Evolutionary conservation across 306 rosid species (phyloP).

Genomic region (Inga laurina): DNA sequence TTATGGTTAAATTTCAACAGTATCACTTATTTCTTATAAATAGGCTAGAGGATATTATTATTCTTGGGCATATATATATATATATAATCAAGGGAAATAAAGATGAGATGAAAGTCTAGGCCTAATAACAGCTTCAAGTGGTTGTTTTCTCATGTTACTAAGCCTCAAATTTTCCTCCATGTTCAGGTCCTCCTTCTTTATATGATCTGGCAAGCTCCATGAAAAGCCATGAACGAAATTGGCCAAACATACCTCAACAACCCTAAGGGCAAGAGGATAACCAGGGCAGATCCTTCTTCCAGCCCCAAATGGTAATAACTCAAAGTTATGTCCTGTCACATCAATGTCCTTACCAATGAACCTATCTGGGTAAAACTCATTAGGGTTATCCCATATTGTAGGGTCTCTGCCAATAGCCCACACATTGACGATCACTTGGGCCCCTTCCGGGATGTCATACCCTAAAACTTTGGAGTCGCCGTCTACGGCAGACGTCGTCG

Average conservation of each 20-base stretch:
- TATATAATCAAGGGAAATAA: not conserved
- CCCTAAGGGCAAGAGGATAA: constrained; percentile 40
- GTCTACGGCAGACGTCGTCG: not conserved
- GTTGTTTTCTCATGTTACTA: not conserved
- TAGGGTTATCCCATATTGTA: not conserved
- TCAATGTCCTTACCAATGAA: not conserved
- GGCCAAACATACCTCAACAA: constrained; percentile 49
- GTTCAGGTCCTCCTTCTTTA: not conserved
- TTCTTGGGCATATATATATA: too few relatives aligned
- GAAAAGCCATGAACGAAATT: not conserved
- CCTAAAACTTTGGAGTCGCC: not conserved
- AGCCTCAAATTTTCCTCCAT: not conserved
- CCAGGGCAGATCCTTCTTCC: not conserved
- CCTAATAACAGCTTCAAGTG: not conserved
- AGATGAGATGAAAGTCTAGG: not conserved
- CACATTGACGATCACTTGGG: not conserved
- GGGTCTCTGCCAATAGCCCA: not conserved
- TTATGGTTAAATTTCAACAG: too few relatives aligned
- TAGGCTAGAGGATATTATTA: too few relatives aligned
- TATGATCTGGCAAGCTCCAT: constrained; percentile 38
- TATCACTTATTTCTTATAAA: too few relatives aligned
- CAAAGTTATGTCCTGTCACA: not conserved
- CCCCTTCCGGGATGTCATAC: not conserved
- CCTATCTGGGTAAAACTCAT: not conserved
- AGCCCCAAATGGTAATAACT: not conserved